Conservation (phyloP, 192 early-diverging fungal genomes). For the Neocallimastix lanati region DNA sequence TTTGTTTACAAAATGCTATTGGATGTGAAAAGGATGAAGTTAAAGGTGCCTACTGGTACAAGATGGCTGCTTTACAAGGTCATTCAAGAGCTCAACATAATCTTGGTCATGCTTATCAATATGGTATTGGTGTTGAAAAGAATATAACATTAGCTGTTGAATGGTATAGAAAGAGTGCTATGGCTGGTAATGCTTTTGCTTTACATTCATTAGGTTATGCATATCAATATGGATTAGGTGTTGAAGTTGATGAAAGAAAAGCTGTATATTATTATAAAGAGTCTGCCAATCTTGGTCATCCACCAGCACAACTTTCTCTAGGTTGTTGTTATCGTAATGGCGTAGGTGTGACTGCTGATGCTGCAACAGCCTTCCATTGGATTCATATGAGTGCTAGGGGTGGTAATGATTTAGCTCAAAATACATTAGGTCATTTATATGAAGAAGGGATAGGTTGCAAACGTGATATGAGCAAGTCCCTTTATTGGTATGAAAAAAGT, state of each 20-base stretch:
- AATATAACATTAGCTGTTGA: constrained; percentile 33
- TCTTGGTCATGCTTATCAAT: constrained; percentile 58
- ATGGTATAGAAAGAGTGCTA: constrained; percentile 45
- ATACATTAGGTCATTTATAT: not conserved
- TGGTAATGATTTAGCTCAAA: not conserved
- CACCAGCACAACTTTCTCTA: no score
- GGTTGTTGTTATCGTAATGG: no score
- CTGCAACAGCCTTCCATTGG: no score
- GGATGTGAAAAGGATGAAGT: not conserved
- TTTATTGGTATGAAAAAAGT: not conserved
- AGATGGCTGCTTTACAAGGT: constrained; percentile 18
- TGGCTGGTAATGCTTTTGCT: constrained; percentile 42
- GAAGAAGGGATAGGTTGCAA: not conserved
- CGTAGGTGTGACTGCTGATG: no score
- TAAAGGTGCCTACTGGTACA: constrained; percentile 1
- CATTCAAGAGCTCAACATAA: constrained; percentile 32
- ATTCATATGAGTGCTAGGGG: not conserved
- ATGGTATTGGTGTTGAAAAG: constrained; percentile 44
- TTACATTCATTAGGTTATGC: constrained; percentile 59
- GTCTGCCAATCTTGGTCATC: no score
- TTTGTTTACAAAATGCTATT: constrained; percentile 18
- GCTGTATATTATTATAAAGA: not conserved
- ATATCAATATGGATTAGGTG: constrained; percentile 42
- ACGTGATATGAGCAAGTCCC: not conserved
- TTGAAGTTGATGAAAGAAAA: constrained; percentile 1